Evolutionary conservation across 2,329 filamentous ascomycete species (phyloP).

Genomic region (Apiospora arundinis): DNA sequence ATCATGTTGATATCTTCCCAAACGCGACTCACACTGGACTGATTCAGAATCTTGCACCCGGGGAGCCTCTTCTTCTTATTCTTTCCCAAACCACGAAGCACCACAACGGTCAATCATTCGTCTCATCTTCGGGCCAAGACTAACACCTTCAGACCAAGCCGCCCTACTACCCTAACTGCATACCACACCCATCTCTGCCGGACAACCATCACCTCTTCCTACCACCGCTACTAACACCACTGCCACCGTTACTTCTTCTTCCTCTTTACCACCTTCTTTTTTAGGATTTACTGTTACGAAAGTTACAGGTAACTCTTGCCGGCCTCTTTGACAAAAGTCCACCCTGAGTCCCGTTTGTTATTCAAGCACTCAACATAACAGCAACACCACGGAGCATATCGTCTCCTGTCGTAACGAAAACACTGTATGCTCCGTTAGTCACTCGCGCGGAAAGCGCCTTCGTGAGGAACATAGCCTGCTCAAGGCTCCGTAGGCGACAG

Average conservation of each 20-base stretch:
- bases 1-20: constrained; percentile 52
- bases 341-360: background rate
- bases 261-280: background rate
- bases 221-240: background rate
- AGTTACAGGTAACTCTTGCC: background rate
- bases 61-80: constrained; percentile 40
- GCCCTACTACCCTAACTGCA: constrained; percentile 27
- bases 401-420: constrained; percentile 3
- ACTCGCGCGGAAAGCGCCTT: constrained; percentile 14
- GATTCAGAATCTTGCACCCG: constrained; percentile 41
- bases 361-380: background rate
- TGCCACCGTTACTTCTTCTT: background rate
- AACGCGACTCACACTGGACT: constrained; percentile 50
- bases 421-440: constrained; percentile 1
- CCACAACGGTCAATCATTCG: constrained; percentile 30
- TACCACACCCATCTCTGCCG: constrained; percentile 17
- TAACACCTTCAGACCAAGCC: background rate
- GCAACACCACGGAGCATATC: background rate
- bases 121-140: constrained; percentile 19
- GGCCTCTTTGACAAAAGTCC: background rate
- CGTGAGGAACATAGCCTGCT: constrained; percentile 33
- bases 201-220: background rate
- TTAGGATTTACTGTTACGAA: background rate
- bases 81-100: constrained; percentile 33
- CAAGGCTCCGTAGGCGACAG: constrained; percentile 44